Conservation (phyloP, 2,329 filamentous ascomycete genomes). For the Chrysoporthe deuterocubensis region DNA sequence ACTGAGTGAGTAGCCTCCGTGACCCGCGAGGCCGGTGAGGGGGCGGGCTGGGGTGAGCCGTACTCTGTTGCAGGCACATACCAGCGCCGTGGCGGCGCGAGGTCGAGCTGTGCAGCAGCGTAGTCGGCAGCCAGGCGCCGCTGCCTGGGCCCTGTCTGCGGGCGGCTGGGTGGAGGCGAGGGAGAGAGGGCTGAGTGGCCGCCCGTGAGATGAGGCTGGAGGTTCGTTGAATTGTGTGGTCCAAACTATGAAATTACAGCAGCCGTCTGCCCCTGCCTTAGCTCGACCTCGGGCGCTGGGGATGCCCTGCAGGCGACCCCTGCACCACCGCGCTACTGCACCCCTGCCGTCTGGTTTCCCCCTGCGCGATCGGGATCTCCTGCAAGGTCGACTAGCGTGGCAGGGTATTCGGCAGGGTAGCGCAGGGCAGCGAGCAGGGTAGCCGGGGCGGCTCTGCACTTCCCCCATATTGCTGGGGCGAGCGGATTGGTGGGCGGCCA, state of each 20-base stretch:
- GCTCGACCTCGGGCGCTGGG: neutral
- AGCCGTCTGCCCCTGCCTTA: conserved; percentile 14
- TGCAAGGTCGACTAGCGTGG: neutral
- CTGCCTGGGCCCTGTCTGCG: too few relatives aligned
- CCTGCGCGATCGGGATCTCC: conserved; percentile 15
- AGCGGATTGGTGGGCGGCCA: neutral
- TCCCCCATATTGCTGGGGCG: conserved; percentile 12
- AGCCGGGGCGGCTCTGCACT: conserved; percentile 9
- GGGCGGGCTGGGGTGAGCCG: too few relatives aligned
- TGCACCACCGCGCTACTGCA: neutral
- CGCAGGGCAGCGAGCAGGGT: neutral
- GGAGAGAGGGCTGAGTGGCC: too few relatives aligned
- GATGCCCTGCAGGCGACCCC: conserved; percentile 1
- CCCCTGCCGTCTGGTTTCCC: neutral
- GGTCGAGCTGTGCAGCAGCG: too few relatives aligned
- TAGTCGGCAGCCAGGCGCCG: neutral
- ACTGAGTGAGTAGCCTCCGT: too few relatives aligned
- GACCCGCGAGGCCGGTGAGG: too few relatives aligned
- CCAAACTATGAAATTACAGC: neutral
- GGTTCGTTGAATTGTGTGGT: conserved; percentile 3
- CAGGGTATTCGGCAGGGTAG: neutral
- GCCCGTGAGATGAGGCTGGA: neutral
- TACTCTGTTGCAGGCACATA: too few relatives aligned
- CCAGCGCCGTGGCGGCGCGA: too few relatives aligned
- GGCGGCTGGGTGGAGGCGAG: neutral